Percentiles rank a stretch among this genome's conserved stretches.
Conservation (phyloP, 371 early-diverging fungal genomes). For the Mortierella sp. region DNA sequence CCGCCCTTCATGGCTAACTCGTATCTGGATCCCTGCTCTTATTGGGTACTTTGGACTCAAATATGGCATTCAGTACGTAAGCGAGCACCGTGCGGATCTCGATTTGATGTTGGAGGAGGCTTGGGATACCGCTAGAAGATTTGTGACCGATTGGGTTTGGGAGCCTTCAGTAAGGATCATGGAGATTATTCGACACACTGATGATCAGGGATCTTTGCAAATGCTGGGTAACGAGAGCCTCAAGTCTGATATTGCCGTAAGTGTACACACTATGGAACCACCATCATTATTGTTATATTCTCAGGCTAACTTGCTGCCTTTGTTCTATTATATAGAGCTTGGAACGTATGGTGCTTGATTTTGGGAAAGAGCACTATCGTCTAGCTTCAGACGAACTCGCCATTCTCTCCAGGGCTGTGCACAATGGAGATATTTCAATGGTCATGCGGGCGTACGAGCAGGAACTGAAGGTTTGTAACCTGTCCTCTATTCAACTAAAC, state of each 20-base stretch:
- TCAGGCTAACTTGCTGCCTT: too few species aligned
- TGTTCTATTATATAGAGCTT: conserved; percentile 66
- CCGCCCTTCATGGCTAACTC: conserved; percentile 40
- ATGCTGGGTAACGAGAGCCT: conserved; percentile 83
- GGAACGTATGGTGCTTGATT: conserved; percentile 90
- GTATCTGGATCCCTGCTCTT: conserved; percentile 39
- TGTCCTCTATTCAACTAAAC: background rate
- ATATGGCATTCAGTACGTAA: conserved; percentile 56
- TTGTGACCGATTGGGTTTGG: conserved; percentile 83
- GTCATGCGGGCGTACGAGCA: conserved; percentile 85
- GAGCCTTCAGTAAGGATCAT: conserved; percentile 82
- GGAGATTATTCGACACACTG: conserved; percentile 88
- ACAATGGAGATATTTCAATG: conserved; percentile 84
- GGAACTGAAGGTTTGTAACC: conserved; percentile 72
- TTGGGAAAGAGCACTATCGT: conserved; percentile 75
- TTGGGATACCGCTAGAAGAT: conserved; percentile 67
- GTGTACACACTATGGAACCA: background rate
- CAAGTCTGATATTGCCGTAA: conserved; percentile 82
- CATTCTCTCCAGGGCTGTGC: conserved; percentile 61
- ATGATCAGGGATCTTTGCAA: conserved; percentile 73
- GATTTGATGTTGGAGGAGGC: conserved; percentile 60
- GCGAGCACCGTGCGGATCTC: conserved; percentile 66
- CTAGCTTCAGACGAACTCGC: conserved; percentile 58
- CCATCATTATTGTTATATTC: too few species aligned
- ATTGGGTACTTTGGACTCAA: conserved; percentile 59